A percentile compares a stretch with the other conserved stretches of the same genome.
phyloP scores from a whole-genome alignment of 1,139 yeast species.

The Yamadazyma conglobata region DNA sequence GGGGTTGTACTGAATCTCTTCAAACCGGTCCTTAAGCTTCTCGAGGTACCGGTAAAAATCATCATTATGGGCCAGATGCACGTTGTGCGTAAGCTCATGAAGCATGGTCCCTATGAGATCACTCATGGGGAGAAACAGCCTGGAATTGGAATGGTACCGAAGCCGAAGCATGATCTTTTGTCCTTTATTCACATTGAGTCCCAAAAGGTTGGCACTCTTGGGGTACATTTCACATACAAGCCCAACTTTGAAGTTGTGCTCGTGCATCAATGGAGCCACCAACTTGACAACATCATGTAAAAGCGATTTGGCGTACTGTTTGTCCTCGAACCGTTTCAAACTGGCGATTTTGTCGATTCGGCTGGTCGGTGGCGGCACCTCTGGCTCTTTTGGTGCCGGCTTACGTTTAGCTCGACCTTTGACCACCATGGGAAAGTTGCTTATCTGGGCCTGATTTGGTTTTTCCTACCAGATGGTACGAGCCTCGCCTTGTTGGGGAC shows the following conservation, averaged over 20 bases:
- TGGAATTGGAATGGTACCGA: conserved; percentile 54
- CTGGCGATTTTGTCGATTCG: conserved; percentile 53
- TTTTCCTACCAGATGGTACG: no score
- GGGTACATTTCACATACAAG: conserved; percentile 83
- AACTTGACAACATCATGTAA: conserved; percentile 58
- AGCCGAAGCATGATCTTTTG: conserved; percentile 69
- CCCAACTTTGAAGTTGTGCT: conserved; percentile 62
- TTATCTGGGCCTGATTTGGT: no score
- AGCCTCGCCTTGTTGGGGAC: no score
- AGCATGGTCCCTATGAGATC: conserved; percentile 77
- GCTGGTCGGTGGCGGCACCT: conserved; percentile 42
- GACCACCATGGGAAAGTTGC: conserved; percentile 11
- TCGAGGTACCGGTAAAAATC: conserved; percentile 66
- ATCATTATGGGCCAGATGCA: conserved; percentile 75
- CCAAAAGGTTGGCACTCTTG: conserved; percentile 60
- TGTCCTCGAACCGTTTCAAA: conserved; percentile 49
- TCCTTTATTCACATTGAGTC: conserved; percentile 86
- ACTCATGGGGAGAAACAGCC: conserved; percentile 60
- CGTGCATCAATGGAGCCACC: conserved; percentile 75
- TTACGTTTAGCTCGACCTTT: conserved; percentile 9
- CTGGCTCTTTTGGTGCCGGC: conserved; percentile 8
- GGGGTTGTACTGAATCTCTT: conserved; percentile 42
- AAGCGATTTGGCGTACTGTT: conserved; percentile 55
- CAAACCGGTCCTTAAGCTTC: conserved; percentile 55
- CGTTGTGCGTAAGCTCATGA: conserved; percentile 85